Evolutionary conservation across 805 yeast genomes (phyloP), one percentile per base, ranked within the genome.

Genomic region (Nakazawaea wickerhamii): DNA sequence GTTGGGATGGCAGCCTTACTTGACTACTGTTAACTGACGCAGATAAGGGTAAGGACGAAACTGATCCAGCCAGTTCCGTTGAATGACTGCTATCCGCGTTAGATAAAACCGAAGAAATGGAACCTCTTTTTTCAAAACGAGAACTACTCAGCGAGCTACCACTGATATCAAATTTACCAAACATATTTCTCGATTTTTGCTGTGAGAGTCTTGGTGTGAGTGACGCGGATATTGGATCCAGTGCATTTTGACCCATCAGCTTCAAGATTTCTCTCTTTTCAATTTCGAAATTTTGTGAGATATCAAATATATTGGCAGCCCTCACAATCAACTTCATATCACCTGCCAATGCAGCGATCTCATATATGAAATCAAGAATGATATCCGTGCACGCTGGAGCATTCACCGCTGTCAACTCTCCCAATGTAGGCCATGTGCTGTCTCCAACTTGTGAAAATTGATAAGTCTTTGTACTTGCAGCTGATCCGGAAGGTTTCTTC

Each of bases 321-420:
- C 84, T 62, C 36, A 79, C 53, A 70, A 82, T 70, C 46, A 84
- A 58, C 51, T 80, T 79, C 61, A 79, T 65, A 53, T 84, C 91
- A 46, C 79, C 73, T 0, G 77, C 77, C 33, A 81, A 57, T 0
- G 79, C 75, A 1, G 83, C 79, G 4, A 76, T 63, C 49, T 84
- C 86, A 51, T 75, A 77, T 34, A 84, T 72, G 36, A 77, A 57
- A 45, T 79, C 81, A 32, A 84, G 66, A 5, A 78, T 64, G 34
- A 64, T 60, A 46, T 75, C 80, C 11, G 73, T 65, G 4, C 88
- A 80, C 11, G 77, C 68, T 2, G 77, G 71, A 0, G 83, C 65
- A 40, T 69, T 64, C 2, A 81, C 75, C 0, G 79, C 69, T 0
- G 81, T 75, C 43, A 81, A 54, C 36, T 71, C 73, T 50, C 78